Evolutionary conservation across 2,329 filamentous ascomycete species (phyloP).

Genomic region (Westerdykella ornata): DNA sequence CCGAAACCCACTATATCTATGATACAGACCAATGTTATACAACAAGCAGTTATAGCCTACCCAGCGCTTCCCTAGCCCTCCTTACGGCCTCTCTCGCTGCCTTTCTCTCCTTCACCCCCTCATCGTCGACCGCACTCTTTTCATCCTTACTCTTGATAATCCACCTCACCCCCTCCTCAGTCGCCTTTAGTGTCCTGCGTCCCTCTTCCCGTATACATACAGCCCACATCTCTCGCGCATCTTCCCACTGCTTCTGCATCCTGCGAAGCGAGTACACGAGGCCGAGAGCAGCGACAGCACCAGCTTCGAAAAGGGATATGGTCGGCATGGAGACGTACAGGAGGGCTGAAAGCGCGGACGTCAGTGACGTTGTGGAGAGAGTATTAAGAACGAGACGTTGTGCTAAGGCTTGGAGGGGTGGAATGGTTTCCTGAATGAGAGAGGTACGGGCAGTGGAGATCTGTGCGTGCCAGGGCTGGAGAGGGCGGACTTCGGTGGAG

Average conservation of each 20-base stretch:
- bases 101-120: constrained; percentile 37
- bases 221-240: constrained; percentile 48
- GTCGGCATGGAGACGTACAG: constrained; percentile 50
- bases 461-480: constrained; percentile 62
- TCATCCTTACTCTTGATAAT: constrained; percentile 43
- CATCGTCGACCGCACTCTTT: constrained; percentile 29
- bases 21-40: no score
- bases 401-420: constrained; percentile 41
- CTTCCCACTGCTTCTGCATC: constrained; percentile 55
- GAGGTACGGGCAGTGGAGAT: constrained; percentile 62
- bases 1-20: no score
- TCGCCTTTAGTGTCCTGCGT: constrained; percentile 47
- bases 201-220: constrained; percentile 52
- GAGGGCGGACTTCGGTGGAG: constrained; percentile 21
- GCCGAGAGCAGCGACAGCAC: constrained; percentile 54
- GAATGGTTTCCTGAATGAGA: constrained; percentile 38
- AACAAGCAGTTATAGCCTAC: constrained; percentile 8
- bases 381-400: constrained; percentile 60
- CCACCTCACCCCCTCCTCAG: constrained; percentile 46
- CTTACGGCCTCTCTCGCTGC: constrained; percentile 41
- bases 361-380: constrained; percentile 59
- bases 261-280: constrained; percentile 51
- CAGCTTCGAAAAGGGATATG: constrained; percentile 50
- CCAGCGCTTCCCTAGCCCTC: constrained; percentile 44
- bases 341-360: constrained; percentile 49